A percentile compares a stretch with the other conserved stretches of the same genome.
These are phyloP conservation scores for Volutella citrinella DNA, from an alignment of 2,329 filamentous ascomycete genomes.

Conservation along the genomic window DNA sequence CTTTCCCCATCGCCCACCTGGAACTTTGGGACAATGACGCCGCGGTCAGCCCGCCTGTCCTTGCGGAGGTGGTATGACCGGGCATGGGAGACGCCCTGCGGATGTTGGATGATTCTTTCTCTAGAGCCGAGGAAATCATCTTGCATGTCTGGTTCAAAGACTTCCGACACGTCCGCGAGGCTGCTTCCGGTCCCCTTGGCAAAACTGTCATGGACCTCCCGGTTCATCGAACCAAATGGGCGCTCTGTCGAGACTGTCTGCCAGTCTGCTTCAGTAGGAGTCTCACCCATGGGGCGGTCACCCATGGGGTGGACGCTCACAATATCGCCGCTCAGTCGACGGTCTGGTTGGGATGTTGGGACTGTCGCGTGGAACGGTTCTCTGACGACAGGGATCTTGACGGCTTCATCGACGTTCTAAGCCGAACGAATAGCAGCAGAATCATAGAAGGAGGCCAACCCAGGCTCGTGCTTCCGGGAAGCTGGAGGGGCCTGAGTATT, in stretches of 20 bases:
- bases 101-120: slow-evolving; percentile 28
- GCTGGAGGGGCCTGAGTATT: too few relatives aligned
- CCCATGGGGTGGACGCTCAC: slow-evolving; percentile 11
- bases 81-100: slow-evolving; percentile 7
- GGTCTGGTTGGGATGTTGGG: slow-evolving; percentile 6
- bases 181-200: slow-evolving; percentile 39
- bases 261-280: slow-evolving; percentile 30
- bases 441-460: slow-evolving; percentile 33
- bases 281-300: too few relatives aligned
- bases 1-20: slow-evolving; percentile 1
- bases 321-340: slow-evolving; percentile 14
- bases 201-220: slow-evolving; percentile 20
- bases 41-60: slow-evolving; percentile 18
- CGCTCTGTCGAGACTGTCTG: slow-evolving; percentile 34
- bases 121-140: slow-evolving; percentile 19
- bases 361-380: slow-evolving; percentile 5
- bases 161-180: slow-evolving; percentile 43
- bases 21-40: slow-evolving; percentile 21
- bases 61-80: slow-evolving; percentile 18
- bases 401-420: slow-evolving; percentile 39
- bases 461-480: too few relatives aligned
- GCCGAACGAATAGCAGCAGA: slow-evolving; percentile 34
- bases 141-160: slow-evolving; percentile 13
- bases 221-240: slow-evolving; percentile 16
- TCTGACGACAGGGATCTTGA: slow-evolving; percentile 33